Conservation (phyloP, 2,329 filamentous ascomycete genomes). For the Aspergillus quadrilineatus region DNA sequence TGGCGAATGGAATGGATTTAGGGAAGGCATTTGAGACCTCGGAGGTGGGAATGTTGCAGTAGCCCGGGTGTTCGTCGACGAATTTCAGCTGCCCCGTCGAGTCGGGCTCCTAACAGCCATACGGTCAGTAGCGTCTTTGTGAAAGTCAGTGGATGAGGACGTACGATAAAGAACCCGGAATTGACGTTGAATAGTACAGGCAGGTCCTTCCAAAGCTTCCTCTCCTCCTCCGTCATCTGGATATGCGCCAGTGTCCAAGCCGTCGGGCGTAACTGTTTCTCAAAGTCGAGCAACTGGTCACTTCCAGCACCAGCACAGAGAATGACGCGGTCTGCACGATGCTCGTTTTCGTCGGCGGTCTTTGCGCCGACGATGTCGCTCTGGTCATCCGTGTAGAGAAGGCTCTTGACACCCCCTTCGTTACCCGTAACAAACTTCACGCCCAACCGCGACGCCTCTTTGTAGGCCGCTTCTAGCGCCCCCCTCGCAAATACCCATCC, state of each 20-base stretch:
- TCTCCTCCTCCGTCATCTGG: conserved; percentile 48
- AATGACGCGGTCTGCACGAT: conserved; percentile 48
- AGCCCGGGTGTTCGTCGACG: conserved; percentile 57
- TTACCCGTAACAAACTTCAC: not conserved
- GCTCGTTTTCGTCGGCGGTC: conserved; percentile 43
- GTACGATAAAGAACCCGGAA: conserved; percentile 49
- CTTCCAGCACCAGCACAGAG: conserved; percentile 53
- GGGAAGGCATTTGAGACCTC: not conserved
- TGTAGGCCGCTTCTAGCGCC: conserved; percentile 38
- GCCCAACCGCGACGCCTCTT: not conserved
- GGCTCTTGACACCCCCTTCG: not conserved
- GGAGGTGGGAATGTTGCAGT: conserved; percentile 46
- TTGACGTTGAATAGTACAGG: conserved; percentile 53
- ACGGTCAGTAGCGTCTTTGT: not conserved
- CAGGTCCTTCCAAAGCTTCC: conserved; percentile 46
- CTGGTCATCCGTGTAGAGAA: not conserved
- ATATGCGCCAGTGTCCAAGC: conserved; percentile 57
- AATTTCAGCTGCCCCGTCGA: conserved; percentile 40
- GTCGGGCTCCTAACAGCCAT: conserved; percentile 39
- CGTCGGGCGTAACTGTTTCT: conserved; percentile 54
- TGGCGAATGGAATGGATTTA: conserved; percentile 43
- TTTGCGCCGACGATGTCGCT: not conserved
- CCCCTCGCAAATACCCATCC: conserved; percentile 57
- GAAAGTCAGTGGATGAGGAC: not conserved
- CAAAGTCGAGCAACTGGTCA: conserved; percentile 50